phyloP scores from a whole-genome alignment of 1,284 basidiomycete genomes.

The Pseudozyma sp. region DNA sequence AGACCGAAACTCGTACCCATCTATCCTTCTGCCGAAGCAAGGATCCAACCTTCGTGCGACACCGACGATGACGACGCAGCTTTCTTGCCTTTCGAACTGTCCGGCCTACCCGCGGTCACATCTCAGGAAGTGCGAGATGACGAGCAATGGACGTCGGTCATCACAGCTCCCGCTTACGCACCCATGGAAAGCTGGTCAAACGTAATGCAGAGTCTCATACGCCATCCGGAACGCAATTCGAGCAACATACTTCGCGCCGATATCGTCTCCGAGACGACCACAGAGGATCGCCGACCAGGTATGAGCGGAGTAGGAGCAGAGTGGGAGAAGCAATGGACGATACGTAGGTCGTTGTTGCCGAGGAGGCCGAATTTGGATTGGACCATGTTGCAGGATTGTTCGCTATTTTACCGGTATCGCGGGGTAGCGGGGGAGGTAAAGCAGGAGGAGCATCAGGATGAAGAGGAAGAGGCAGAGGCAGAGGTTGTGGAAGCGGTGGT shows the following conservation, averaged over 20 bases:
- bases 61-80: not conserved
- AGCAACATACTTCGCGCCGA: conserved; percentile 63
- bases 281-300: not conserved
- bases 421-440: not conserved
- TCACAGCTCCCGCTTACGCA: conserved; percentile 45
- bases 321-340: conserved; percentile 38
- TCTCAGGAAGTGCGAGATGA: not conserved
- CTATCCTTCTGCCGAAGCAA: conserved; percentile 27
- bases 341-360: conserved; percentile 37
- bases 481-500: conserved; percentile 37
- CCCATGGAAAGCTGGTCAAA: conserved; percentile 41
- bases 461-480: not conserved
- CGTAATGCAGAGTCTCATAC: conserved; percentile 57
- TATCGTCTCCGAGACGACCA: conserved; percentile 31
- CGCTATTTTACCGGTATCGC: conserved; percentile 16
- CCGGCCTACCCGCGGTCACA: not conserved
- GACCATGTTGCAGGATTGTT: conserved; percentile 50
- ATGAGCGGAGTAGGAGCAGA: not conserved
- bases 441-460: not conserved
- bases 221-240: conserved; percentile 63
- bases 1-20: conserved; percentile 31
- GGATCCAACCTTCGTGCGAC: not conserved
- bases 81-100: conserved; percentile 8
- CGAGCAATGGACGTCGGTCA: conserved; percentile 27
- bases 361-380: conserved; percentile 46